Percentiles rank a stretch among this genome's conserved stretches.
Evolutionary conservation across 192 early-diverging fungal genomes (phyloP).

Genomic region (Geranomyces variabilis): DNA sequence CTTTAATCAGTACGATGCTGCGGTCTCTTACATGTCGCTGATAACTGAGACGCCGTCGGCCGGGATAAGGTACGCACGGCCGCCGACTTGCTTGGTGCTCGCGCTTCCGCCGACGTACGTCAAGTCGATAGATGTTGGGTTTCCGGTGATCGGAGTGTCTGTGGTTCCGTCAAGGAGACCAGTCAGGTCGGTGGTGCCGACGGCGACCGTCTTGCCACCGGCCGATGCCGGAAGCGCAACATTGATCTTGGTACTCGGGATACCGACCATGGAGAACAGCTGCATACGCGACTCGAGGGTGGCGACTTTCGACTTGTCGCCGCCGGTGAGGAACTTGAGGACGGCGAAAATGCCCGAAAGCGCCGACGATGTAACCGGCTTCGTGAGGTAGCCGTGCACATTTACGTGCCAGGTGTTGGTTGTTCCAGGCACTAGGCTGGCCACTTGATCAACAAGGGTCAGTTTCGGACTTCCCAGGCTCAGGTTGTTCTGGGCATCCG

Average conservation of each 20-base stretch:
- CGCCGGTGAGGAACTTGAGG: conserved; percentile 18
- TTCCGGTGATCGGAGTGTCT: background rate
- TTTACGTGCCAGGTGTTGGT: conserved; percentile 10
- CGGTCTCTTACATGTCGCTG: conserved; percentile 34
- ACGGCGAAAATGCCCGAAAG: background rate
- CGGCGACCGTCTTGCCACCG: background rate
- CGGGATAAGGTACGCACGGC: conserved; percentile 8
- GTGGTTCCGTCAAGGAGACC: conserved; percentile 2
- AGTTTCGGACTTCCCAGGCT: too few species aligned
- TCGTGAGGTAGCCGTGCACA: conserved; percentile 22
- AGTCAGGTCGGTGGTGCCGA: background rate
- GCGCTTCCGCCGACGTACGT: background rate
- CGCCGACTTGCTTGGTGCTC: conserved; percentile 1
- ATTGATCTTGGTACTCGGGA: conserved; percentile 7
- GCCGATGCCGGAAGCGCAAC: conserved; percentile 11
- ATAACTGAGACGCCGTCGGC: conserved; percentile 20
- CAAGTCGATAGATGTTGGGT: background rate
- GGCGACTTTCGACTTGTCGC: background rate
- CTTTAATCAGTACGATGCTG: background rate
- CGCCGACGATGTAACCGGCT: background rate
- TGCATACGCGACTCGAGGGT: conserved; percentile 17
- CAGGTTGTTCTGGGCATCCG: too few species aligned
- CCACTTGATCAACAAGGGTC: conserved; percentile 20
- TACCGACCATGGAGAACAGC: conserved; percentile 6
- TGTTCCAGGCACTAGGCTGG: background rate